Conservation (phyloP, 805 yeast genomes). For the Ogataea polymorpha region DNA sequence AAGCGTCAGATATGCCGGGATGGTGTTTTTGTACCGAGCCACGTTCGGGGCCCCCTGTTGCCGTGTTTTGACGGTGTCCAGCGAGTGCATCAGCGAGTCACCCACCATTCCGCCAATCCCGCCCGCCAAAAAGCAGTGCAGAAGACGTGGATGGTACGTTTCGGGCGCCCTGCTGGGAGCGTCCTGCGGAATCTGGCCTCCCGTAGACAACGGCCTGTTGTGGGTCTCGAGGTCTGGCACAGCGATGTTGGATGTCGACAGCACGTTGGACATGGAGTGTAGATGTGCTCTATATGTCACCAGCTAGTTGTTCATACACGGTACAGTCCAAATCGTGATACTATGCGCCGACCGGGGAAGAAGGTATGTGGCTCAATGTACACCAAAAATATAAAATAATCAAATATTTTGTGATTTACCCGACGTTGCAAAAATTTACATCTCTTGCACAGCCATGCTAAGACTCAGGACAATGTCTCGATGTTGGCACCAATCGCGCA, state of each 20-base stretch:
- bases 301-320: conserved; percentile 2
- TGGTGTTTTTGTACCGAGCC: conserved; percentile 67
- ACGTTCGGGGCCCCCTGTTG: conserved; percentile 89
- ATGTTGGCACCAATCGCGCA: conserved; percentile 5
- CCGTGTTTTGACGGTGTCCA: conserved; percentile 94
- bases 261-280: conserved; percentile 11
- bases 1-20: conserved; percentile 74
- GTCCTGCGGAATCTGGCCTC: not conserved
- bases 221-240: conserved; percentile 12
- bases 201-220: not conserved
- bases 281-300: not conserved
- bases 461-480: not conserved
- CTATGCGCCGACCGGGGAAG: not conserved
- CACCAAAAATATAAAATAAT: conserved; percentile 1
- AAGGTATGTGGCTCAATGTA: not conserved
- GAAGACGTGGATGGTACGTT: conserved; percentile 39
- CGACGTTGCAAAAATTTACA: conserved; percentile 7
- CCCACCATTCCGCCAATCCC: conserved; percentile 94
- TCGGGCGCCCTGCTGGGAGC: conserved; percentile 4
- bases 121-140: conserved; percentile 78
- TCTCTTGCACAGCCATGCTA: conserved; percentile 10
- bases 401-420: not conserved
- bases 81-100: conserved; percentile 89
- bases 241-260: conserved; percentile 16
- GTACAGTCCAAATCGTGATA: not conserved